Evolutionary conservation across 129 eudicot genomes (phyloP), one percentile per base, ranked within the genome.

Genomic region (Solidago caesia): DNA sequence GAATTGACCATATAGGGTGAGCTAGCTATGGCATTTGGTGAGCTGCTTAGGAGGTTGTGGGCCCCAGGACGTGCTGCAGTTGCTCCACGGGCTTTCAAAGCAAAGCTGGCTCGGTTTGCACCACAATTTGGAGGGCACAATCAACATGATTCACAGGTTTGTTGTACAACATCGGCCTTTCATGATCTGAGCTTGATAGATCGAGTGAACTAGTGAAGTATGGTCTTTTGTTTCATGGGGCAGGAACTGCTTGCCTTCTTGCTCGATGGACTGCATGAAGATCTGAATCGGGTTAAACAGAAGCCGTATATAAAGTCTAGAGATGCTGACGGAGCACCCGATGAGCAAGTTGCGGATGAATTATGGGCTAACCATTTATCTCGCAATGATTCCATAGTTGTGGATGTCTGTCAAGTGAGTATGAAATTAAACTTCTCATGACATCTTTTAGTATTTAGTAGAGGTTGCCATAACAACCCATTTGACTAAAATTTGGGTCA

Each of bases 201-300:
- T 67, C 71, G 45, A 14, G 75, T 79, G 65, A 60, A 21, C 55
- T 62, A 67, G 21, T 73, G 46, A 26, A 7, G 41, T 52, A 60
- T 60, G 42, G 8, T 59, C 6, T 27, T 46, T 5, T 14, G 7
- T 71, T 56, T 74, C 60, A 43, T 8, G 78, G 52, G 72, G 46
- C 83, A 92, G 98, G 98, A 93, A 82, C 97, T 93, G 84, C 90
- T 93, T 68, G 98, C 98, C 4, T 93, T 93, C 85, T 81, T 93
- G 82, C 81, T 93, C 58, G 98, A 93, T 85, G 98, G 98, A 64
- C 95, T 93, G 79, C 98, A 93, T 78, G 98, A 93, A 84, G 98
- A 93, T 85, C 77, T 93, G 81, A 93, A 93, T 73, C 98, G 98
- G 64, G 98, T 93, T 70, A 93, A 90, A 78, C 86, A 93, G 56